Evolutionary conservation across 805 yeast genomes (phyloP).

Genomic region (Ogataea trehalophila): DNA sequence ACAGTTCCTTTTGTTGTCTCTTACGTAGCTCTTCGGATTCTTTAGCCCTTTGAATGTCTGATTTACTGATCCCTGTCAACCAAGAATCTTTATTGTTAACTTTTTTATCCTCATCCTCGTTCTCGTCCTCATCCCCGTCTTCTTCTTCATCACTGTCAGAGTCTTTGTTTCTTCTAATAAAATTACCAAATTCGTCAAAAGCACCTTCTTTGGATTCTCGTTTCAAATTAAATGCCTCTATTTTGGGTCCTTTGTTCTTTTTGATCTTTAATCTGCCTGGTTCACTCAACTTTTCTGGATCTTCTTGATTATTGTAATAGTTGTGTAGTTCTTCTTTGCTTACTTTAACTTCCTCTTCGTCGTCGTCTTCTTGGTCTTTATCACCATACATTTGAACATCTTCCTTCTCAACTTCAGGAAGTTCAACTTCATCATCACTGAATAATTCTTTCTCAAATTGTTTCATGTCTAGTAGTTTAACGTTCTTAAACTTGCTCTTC

Average conservation of each 20-base stretch:
- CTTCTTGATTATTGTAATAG: constrained; percentile 31
- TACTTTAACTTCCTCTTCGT: neutral
- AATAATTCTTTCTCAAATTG: constrained; percentile 30
- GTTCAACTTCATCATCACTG: constrained; percentile 10
- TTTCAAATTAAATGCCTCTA: constrained; percentile 60
- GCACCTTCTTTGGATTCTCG: constrained; percentile 55
- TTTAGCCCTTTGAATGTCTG: constrained; percentile 23
- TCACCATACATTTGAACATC: constrained; percentile 7
- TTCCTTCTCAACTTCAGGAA: constrained; percentile 4
- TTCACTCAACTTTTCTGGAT: constrained; percentile 6
- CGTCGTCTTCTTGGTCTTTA: constrained; percentile 10
- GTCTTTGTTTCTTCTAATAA: constrained; percentile 29
- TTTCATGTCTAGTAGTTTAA: constrained; percentile 31
- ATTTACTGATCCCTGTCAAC: constrained; percentile 16
- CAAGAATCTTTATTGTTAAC: constrained; percentile 29
- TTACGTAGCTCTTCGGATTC: constrained; percentile 18
- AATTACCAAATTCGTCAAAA: constrained; percentile 61
- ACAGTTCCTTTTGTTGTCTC: constrained; percentile 21
- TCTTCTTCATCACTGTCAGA: constrained; percentile 26
- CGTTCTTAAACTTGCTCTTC: constrained; percentile 3
- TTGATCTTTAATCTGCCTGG: constrained; percentile 10
- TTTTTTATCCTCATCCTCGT: constrained; percentile 14
- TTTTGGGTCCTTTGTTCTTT: constrained; percentile 31
- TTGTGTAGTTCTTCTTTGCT: constrained; percentile 1
- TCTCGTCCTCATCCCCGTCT: constrained; percentile 6